Evolutionary conservation across 495 filamentous ascomycete genomes (phyloP).

Genomic region (Aspergillus ostianus): DNA sequence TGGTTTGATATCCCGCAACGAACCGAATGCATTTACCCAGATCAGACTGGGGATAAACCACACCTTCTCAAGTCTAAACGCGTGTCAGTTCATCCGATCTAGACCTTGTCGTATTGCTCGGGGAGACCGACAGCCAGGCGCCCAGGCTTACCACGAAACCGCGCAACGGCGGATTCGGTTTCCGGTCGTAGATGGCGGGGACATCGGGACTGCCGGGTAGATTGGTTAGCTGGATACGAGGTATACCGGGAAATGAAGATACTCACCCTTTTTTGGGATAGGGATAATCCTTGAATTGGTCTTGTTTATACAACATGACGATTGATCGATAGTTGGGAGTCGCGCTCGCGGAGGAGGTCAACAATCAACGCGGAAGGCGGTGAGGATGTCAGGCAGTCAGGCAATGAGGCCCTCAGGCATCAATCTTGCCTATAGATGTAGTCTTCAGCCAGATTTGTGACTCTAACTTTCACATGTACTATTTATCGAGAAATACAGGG

Average conservation of each 20-base stretch:
- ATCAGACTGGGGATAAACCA: conserved; percentile 44
- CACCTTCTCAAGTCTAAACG: conserved; percentile 21
- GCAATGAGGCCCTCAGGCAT: too few relatives aligned
- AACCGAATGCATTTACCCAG: conserved; percentile 66
- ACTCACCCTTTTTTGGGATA: conserved; percentile 7
- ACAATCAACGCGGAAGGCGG: background rate
- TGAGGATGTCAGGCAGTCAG: background rate
- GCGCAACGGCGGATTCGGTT: conserved; percentile 37
- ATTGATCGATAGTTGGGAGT: background rate
- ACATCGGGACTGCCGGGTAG: conserved; percentile 17
- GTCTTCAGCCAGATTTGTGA: too few relatives aligned
- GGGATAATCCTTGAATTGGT: conserved; percentile 11
- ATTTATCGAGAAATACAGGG: too few relatives aligned
- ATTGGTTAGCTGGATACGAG: background rate
- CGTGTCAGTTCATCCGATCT: background rate
- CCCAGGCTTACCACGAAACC: conserved; percentile 35
- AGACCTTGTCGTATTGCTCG: background rate
- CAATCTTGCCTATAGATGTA: too few relatives aligned
- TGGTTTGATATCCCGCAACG: conserved; percentile 45
- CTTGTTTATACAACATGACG: background rate
- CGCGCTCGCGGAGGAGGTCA: background rate
- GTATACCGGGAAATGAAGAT: too few relatives aligned
- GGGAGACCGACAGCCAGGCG: conserved; percentile 29
- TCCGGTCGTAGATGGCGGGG: conserved; percentile 27
- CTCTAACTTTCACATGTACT: too few relatives aligned